A percentile compares a stretch with the other conserved stretches of the same genome.
Evolutionary conservation across 2,329 filamentous ascomycete species (phyloP).

Genomic region (Xylaria sp.): DNA sequence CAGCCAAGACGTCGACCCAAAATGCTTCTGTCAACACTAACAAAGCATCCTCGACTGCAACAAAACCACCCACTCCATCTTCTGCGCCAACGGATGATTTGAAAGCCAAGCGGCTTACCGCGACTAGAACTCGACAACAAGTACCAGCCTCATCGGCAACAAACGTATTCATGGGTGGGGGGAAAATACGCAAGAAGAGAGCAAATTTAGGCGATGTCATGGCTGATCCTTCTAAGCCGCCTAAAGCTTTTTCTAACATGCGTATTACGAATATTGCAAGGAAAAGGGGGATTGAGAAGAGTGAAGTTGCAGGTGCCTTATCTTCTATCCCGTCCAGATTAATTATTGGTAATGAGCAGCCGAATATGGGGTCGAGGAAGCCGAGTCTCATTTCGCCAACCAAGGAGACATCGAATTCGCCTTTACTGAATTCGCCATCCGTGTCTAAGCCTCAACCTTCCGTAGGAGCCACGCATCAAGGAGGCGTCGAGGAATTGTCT

Average conservation of each 20-base stretch:
- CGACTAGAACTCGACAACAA: slow-evolving; percentile 41
- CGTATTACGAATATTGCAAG: slow-evolving; percentile 54
- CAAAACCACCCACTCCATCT: slow-evolving; percentile 11
- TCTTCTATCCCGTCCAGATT: slow-evolving; percentile 48
- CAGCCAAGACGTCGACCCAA: slow-evolving; percentile 10
- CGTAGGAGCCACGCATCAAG: slow-evolving; percentile 4
- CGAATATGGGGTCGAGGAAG: slow-evolving; percentile 20
- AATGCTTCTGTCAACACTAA: slow-evolving; percentile 7
- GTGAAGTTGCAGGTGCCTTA: slow-evolving; percentile 54
- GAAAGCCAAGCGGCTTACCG: slow-evolving; percentile 42
- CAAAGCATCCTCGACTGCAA: slow-evolving; percentile 25
- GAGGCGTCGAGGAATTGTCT: slow-evolving; percentile 7
- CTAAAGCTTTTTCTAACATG: slow-evolving; percentile 54
- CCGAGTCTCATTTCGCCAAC: slow-evolving; percentile 19
- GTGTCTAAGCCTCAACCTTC: slow-evolving; percentile 23
- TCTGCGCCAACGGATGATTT: slow-evolving; percentile 37
- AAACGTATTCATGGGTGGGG: slow-evolving; percentile 61
- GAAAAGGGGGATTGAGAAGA: slow-evolving; percentile 55
- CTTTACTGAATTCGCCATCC: not conserved
- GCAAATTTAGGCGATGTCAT: slow-evolving; percentile 52
- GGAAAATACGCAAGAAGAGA: slow-evolving; percentile 49
- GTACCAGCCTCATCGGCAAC: slow-evolving; percentile 27
- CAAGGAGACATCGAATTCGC: not conserved
- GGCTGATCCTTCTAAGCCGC: slow-evolving; percentile 53
- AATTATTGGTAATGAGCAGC: slow-evolving; percentile 41